These are phyloP conservation scores for Pseudocercospora eumusae DNA, from an alignment of 2,329 filamentous ascomycete species.

Conservation along the genomic window DNA sequence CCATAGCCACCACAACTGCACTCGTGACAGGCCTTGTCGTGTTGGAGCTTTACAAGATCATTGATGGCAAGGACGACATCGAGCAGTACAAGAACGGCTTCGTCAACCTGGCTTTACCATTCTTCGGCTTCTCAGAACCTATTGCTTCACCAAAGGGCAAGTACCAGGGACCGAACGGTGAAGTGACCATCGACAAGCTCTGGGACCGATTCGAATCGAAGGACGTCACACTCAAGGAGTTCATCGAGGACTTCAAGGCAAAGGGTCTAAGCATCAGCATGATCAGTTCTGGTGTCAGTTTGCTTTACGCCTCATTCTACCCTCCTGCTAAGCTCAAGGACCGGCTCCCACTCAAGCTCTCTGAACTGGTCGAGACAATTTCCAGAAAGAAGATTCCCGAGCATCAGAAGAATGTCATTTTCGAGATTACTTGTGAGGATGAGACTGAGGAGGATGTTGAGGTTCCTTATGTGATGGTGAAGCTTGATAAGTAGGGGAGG, in stretches of 20 bases:
- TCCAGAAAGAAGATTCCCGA: conserved; percentile 88
- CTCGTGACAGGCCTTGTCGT: conserved; percentile 91
- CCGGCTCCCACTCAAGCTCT: conserved; percentile 69
- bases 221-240: conserved; percentile 80
- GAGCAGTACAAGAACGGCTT: conserved; percentile 99
- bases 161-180: conserved; percentile 76
- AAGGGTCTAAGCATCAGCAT: conserved; percentile 83
- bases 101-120: conserved; percentile 90
- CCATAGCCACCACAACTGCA: conserved; percentile 95
- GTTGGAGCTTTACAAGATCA: conserved; percentile 91
- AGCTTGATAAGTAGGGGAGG: conserved; percentile 55
- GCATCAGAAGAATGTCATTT: conserved; percentile 93
- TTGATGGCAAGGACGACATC: conserved; percentile 93
- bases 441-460: conserved; percentile 89
- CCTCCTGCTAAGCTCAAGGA: conserved; percentile 80
- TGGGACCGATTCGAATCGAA: conserved; percentile 96
- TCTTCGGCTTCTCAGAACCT: conserved; percentile 98
- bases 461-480: conserved; percentile 94
- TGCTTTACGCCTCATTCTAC: conserved; percentile 94
- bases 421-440: conserved; percentile 93
- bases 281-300: conserved; percentile 94
- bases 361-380: conserved; percentile 80
- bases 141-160: conserved; percentile 90
- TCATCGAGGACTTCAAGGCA: conserved; percentile 77
- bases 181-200: conserved; percentile 86